Percentiles rank a stretch among this genome's conserved stretches.
These are phyloP conservation scores for Mycena filopes DNA, from an alignment of 768 basidiomycete genomes.

Conservation along the genomic window DNA sequence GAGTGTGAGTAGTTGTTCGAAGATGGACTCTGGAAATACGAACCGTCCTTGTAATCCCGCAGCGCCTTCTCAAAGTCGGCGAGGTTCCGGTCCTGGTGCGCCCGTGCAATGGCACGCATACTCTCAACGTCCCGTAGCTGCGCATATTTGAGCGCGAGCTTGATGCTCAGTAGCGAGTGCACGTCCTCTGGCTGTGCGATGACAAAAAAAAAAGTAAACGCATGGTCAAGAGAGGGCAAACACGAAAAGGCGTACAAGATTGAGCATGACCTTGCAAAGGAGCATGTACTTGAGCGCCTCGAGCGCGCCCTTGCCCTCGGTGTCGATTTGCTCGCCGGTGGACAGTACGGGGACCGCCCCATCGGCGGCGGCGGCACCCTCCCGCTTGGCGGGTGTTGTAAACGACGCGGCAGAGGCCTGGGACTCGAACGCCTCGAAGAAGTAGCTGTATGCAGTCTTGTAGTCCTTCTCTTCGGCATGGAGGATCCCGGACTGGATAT, in stretches of 20 bases:
- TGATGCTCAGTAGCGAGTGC: conserved; percentile 83
- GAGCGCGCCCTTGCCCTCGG: conserved; percentile 82
- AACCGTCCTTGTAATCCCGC: conserved; percentile 85
- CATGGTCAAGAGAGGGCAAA: not conserved
- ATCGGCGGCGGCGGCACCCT: conserved; percentile 20
- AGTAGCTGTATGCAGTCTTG: conserved; percentile 96
- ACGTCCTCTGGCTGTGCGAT: conserved; percentile 90
- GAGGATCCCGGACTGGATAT: conserved; percentile 74
- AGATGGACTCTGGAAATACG: conserved; percentile 24
- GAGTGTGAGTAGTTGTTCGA: not conserved
- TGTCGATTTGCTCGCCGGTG: conserved; percentile 67
- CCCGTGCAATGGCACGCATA: conserved; percentile 94
- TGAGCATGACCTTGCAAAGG: conserved; percentile 97
- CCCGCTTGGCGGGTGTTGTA: conserved; percentile 11
- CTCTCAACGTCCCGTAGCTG: conserved; percentile 91
- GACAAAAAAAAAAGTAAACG: not conserved
- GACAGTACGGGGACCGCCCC: conserved; percentile 26
- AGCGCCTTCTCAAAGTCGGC: conserved; percentile 90
- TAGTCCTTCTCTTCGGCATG: conserved; percentile 99
- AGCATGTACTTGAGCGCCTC: conserved; percentile 97
- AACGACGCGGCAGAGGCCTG: conserved; percentile 34
- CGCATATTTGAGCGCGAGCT: conserved; percentile 89
- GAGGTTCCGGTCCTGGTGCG: conserved; percentile 92
- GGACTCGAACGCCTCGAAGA: conserved; percentile 93
- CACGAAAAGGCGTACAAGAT: conserved; percentile 70